Conservation (phyloP, 2,329 filamentous ascomycete genomes). For the Verticillium tricorpus region DNA sequence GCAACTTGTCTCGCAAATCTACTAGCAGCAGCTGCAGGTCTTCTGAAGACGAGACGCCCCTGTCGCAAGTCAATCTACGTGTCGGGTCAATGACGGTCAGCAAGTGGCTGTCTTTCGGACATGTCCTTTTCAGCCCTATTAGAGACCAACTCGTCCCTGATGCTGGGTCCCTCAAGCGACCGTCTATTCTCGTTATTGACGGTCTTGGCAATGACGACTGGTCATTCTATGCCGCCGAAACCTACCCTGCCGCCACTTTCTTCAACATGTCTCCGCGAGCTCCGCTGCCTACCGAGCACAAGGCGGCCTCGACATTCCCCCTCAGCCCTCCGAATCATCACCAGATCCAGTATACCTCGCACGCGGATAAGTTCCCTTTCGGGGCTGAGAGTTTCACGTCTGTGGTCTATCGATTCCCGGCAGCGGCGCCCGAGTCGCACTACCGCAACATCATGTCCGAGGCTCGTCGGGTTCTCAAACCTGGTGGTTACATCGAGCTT, state of each 20-base stretch:
- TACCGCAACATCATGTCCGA: slow-evolving; percentile 71
- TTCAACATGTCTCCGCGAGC: slow-evolving; percentile 67
- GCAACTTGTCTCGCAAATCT: slow-evolving; percentile 32
- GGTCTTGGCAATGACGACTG: slow-evolving; percentile 84
- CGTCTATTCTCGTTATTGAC: slow-evolving; percentile 71
- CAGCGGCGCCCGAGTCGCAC: slow-evolving; percentile 61
- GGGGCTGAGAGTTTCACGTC: slow-evolving; percentile 70
- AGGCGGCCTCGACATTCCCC: slow-evolving; percentile 41
- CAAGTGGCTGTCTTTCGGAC: slow-evolving; percentile 83
- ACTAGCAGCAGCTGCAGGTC: slow-evolving; percentile 40
- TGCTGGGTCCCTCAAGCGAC: slow-evolving; percentile 47
- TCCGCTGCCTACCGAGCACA: slow-evolving; percentile 41
- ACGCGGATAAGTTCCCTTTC: slow-evolving; percentile 67
- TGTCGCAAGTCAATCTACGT: slow-evolving; percentile 70
- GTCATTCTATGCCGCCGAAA: slow-evolving; percentile 81
- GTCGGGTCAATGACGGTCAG: slow-evolving; percentile 80
- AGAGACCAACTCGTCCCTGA: slow-evolving; percentile 63
- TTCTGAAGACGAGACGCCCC: slow-evolving; percentile 55
- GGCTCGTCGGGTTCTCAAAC: slow-evolving; percentile 71
- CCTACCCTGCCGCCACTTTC: slow-evolving; percentile 69
- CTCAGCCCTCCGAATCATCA: slow-evolving; percentile 66
- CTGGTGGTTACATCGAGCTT: slow-evolving; percentile 75
- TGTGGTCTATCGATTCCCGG: slow-evolving; percentile 73
- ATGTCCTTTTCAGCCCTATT: slow-evolving; percentile 76
- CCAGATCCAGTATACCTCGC: slow-evolving; percentile 64